Base-by-base conservation (phyloP, 176 grass and related monocot genomes). In the Oryza meridionalis region DNA sequence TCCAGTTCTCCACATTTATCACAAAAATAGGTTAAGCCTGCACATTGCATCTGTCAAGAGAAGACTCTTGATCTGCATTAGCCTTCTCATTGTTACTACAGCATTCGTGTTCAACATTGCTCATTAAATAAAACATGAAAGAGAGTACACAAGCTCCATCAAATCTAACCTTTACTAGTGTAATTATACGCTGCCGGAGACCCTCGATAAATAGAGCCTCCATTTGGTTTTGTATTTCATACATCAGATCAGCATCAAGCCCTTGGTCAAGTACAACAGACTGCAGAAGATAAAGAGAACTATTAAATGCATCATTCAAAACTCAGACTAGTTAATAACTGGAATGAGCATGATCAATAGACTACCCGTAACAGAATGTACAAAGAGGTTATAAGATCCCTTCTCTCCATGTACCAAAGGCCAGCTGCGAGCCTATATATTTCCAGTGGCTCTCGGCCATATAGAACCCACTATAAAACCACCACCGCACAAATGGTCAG, bases 371-470 rank as follows among this genome's bases (percentile, higher is more conserved):
- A 88, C 64, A 98, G 83, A 85, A 89, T 95, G 87, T 93, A 95
- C 73, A 98, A 85, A 83, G 96, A 92, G 31, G 96, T 93, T 86
- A 98, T 98, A 77, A 98, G 80, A 90, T 98, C 88, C 59, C 91
- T 95, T 93, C 93, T 95, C 73, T 98, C 96, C 96, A 92, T 98
- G 84, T 98, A 98, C 96, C 96, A 98, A 47, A 98, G 87, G 50
- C 96, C 93, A 69, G 93, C 93, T 35, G 93, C 93, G 42, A 98
- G 91, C 73, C 92, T 90, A 84, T 86, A 95, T 88, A 94, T 95
- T 82, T 98, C 96, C 72, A 93, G 82, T 33, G 91, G 89, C 45
- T 98, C 93, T 79, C 96, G 91, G 5, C 93, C 96, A 87, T 91
- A 88, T 69, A 98, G 82, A 87, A 94, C 81, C 93, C 96, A 98